Conservation (phyloP, 2,329 filamentous ascomycete species). For the Alternaria atra region DNA sequence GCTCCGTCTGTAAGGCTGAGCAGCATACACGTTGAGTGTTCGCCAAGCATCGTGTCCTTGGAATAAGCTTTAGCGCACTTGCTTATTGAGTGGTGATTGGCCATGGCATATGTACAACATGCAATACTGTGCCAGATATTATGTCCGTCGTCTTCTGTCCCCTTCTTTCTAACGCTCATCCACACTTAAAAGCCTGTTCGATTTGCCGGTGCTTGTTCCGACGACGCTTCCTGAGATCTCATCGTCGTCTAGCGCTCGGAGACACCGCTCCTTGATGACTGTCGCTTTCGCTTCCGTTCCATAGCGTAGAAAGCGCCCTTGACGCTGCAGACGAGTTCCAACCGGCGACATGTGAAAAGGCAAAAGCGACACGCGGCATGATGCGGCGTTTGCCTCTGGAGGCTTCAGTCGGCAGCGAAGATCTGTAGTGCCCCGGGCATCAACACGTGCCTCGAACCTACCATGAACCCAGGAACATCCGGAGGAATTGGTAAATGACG, state of each 20-base stretch:
- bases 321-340: not conserved
- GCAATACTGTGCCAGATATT: not conserved
- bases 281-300: not conserved
- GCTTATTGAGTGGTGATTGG: slow-evolving; percentile 16
- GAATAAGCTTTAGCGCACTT: slow-evolving; percentile 20
- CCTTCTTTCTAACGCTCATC: not conserved
- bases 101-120: not conserved
- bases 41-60: slow-evolving; percentile 16
- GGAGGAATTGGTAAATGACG: slow-evolving; percentile 13
- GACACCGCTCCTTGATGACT: not conserved
- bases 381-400: not conserved
- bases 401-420: not conserved
- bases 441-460: not conserved
- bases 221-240: not conserved
- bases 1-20: not conserved
- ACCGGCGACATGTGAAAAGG: slow-evolving; percentile 3
- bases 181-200: not conserved
- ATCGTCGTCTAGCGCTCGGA: slow-evolving; percentile 1
- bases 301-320: not conserved
- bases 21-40: not conserved
- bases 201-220: not conserved
- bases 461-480: slow-evolving; percentile 1
- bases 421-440: not conserved
- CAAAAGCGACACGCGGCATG: slow-evolving; percentile 2
- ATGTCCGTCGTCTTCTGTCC: not conserved